Conservation (phyloP, 768 basidiomycete genomes). For the Kwoniella sp. region DNA sequence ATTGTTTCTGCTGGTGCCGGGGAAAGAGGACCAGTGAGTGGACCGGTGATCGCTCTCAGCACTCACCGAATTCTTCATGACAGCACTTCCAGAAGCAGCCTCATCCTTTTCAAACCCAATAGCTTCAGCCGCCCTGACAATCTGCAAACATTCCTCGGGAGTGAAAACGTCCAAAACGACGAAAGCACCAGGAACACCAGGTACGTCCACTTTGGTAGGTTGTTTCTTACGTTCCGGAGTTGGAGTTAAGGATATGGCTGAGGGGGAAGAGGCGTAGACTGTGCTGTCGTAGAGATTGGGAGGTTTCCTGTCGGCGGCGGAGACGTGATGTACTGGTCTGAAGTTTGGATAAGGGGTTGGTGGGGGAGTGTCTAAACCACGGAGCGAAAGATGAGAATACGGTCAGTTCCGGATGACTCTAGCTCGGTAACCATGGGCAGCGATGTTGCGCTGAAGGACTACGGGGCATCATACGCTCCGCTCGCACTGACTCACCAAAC, state of each 20-base stretch:
- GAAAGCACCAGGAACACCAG: constrained; percentile 61
- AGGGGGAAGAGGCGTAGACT: constrained; percentile 59
- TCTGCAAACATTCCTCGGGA: constrained; percentile 58
- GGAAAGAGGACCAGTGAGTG: too few species aligned
- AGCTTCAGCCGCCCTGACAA: constrained; percentile 60
- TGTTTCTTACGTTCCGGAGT: constrained; percentile 40
- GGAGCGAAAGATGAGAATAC: not conserved
- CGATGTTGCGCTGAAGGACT: too few species aligned
- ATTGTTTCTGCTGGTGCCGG: too few species aligned
- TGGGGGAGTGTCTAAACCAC: constrained; percentile 27
- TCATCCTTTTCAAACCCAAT: constrained; percentile 63
- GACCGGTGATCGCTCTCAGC: not conserved
- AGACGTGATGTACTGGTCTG: constrained; percentile 55
- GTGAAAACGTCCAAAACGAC: constrained; percentile 61
- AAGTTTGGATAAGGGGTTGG: constrained; percentile 38
- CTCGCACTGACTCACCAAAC: constrained; percentile 33
- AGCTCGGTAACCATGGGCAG: too few species aligned
- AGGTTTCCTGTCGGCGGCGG: constrained; percentile 61
- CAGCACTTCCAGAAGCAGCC: constrained; percentile 60
- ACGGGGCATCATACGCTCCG: too few species aligned
- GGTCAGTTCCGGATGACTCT: not conserved
- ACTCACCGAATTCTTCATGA: constrained; percentile 59
- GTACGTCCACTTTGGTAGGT: constrained; percentile 57
- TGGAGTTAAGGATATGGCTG: constrained; percentile 56
- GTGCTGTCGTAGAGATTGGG: constrained; percentile 63